These are phyloP conservation scores for Solanum hybrid DNA, from an alignment of 305 asterid genomes.

Conservation along the genomic window DNA sequence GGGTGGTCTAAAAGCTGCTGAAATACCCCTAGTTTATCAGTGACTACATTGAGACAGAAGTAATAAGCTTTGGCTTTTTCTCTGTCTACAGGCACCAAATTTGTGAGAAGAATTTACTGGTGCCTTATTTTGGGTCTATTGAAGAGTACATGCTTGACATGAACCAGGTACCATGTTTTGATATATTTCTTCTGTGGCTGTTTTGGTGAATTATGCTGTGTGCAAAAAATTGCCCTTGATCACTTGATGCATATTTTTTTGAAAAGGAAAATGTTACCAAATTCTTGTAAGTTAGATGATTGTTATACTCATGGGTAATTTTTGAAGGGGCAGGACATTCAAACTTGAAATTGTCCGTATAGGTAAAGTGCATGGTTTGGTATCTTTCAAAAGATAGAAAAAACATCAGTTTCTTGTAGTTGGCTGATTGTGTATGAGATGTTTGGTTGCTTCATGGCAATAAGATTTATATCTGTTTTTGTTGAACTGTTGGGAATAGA, in stretches of 20 bases:
- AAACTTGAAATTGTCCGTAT: neutral
- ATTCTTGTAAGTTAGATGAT: neutral
- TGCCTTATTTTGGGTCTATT: constrained; percentile 13
- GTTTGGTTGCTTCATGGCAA: neutral
- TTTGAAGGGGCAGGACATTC: neutral
- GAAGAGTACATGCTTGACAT: constrained; percentile 7
- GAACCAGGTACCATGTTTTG: constrained; percentile 10
- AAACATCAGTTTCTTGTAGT: neutral
- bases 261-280: neutral
- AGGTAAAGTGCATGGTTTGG: neutral
- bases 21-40: constrained; percentile 4
- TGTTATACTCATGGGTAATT: neutral
- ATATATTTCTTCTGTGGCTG: constrained; percentile 8
- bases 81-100: constrained; percentile 11
- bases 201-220: constrained; percentile 1
- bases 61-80: constrained; percentile 14
- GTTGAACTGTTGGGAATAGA: neutral
- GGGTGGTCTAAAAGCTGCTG: constrained; percentile 9
- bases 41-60: constrained; percentile 10
- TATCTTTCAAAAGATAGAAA: neutral
- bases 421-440: neutral
- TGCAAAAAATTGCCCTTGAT: neutral
- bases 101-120: constrained; percentile 12
- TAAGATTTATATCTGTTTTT: neutral
- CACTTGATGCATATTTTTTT: neutral